Base-by-base conservation (phyloP, 2,329 filamentous ascomycete genomes). In the Claviceps digitariae region DNA sequence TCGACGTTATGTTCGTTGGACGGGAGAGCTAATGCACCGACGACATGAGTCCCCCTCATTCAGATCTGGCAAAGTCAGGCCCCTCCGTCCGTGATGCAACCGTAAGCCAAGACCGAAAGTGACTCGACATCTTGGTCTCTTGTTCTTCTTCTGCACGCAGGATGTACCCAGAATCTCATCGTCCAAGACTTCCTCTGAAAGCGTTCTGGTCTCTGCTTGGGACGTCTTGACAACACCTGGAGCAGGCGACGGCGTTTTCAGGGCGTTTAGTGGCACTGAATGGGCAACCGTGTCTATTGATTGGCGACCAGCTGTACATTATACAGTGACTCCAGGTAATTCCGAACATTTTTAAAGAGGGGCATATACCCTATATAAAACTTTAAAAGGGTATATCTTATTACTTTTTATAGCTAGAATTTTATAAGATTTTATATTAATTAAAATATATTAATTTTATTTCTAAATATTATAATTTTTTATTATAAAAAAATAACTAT, bases 11-110 rank as follows among this genome's bases (percentile, higher is more conserved):
- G 52, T 51, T 54, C 43, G 41, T 51, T 21, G 48, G 53, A 53
- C 56, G 55, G 57, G 57, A 59, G 54, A 55, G 57, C 58, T 58
- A 59, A 60, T 55, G 57, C 57, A 56, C 46, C 36, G 20, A 48
- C 52, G 47, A 43, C 31, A 45, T 51, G 48, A 50, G 9, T 3
- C 29, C 48, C 48, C 17, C 29, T 54, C 23, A 15, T 21, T 51
- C 48, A 54, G 52, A 51, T 54, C 52, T 47, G 27, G 40, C 29
- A 50, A 34, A 46, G 47, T 36, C 34, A 36, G 23, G 20, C 38
- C 29, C 40, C n/a, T n/a, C 17, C 34, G 34, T 36, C 34, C 34
- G 34, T 36, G 34, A 36, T 17, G 34, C 34, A 36, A 36, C 13
- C 34, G 6, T 36, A 15, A 4, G 13, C 23, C 25, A 46, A 29